Conservation (phyloP, 768 basidiomycete species). For the Pisolithus marmoratus region DNA sequence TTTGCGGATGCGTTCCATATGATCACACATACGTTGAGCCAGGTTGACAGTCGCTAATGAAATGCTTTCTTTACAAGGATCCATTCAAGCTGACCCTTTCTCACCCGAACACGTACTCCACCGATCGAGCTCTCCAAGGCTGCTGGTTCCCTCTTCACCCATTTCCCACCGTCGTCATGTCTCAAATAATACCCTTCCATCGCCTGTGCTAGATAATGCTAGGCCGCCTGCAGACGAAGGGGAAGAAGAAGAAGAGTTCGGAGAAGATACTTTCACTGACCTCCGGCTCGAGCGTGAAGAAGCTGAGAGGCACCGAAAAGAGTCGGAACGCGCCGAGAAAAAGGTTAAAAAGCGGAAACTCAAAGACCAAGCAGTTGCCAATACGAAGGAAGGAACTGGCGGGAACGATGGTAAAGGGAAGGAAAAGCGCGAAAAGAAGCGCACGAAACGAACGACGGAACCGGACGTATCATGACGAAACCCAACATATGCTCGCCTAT, state of each 20-base stretch:
- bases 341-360: slow-evolving; percentile 28
- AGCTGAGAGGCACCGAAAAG: slow-evolving; percentile 20
- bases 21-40: no score
- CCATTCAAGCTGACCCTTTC: slow-evolving; percentile 73
- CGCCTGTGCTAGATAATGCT: slow-evolving; percentile 9
- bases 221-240: slow-evolving; percentile 2
- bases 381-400: slow-evolving; percentile 7
- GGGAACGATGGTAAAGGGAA: slow-evolving; percentile 15
- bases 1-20: background rate
- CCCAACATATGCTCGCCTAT: background rate
- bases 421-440: slow-evolving; percentile 21
- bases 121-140: slow-evolving; percentile 14
- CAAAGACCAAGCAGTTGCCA: slow-evolving; percentile 12
- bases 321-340: slow-evolving; percentile 22
- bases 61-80: slow-evolving; percentile 87
- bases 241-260: slow-evolving; percentile 17
- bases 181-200: background rate
- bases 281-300: slow-evolving; percentile 20
- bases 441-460: background rate
- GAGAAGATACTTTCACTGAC: slow-evolving; percentile 27
- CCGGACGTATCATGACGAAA: background rate
- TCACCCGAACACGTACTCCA: slow-evolving; percentile 49
- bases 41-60: slow-evolving; percentile 89
- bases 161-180: background rate
- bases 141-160: slow-evolving; percentile 6